Evolutionary conservation across 805 yeast species (phyloP), one percentile per base, ranked within the genome.

Genomic region (Jamesozyma rosinii): DNA sequence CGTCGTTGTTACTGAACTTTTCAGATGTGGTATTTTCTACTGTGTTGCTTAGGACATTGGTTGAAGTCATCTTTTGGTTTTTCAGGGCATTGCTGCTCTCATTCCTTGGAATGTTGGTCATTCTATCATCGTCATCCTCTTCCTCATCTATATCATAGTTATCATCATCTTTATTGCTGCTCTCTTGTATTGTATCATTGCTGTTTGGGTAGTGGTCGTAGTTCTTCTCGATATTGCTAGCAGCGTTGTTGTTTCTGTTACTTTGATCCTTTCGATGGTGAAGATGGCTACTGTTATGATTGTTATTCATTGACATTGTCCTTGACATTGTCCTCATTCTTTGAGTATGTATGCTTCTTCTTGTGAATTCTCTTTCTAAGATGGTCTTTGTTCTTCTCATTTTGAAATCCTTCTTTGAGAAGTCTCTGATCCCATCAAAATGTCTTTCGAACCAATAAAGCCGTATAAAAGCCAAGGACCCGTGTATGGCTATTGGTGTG

Each of bases 401-500:
- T 56, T 77, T 76, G 61, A 79, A 83, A 59, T 89, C 83, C 46
- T 76, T 59, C 55, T 83, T 84, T n/a, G 97, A 85, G 42, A 74
- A 72, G 46, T 71, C 76, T 48, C 81, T 81, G 59, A 92, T 89
- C 51, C 81, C 77, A 58, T 86, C 90, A 63, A 92, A 87, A 52
- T 81, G 75, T 50, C 86, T 75, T 59, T 88, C 95, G 63, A 85
- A 92, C 86, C 95, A 84, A 59, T 84, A 85, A 37, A 92, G 67
- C 40, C 98, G 73, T 9, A 89, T 67, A 48, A 86, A 77, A 8
- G 87, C 79, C 30, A 92, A 67, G 1, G 76, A 72, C 0, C 95
- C 77, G 59, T 92, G 95, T 42, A 94, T 85, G 57, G 82, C 81
- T 18, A 92, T 84, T 1, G 97, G 97, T 0, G 95, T 88, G 3